Evolutionary conservation across 164 flowering plant genomes (phyloP).

Genomic region (Hamamelis virginiana): DNA sequence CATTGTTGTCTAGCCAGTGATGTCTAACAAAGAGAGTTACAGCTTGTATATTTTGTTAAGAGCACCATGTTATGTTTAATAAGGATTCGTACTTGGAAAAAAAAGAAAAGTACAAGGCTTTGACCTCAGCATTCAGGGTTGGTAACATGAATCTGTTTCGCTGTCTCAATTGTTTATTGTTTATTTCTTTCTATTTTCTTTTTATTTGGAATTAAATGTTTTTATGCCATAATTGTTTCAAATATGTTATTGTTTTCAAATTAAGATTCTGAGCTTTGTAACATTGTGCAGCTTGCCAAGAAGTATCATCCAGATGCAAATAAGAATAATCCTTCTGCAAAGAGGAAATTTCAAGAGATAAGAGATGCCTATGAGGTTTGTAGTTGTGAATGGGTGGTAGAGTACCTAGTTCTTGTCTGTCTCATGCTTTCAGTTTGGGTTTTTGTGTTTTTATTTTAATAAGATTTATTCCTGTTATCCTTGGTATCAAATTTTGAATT

Average conservation of each 20-base stretch:
- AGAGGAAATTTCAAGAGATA: conserved; percentile 92
- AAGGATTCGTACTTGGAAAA: too few relatives aligned
- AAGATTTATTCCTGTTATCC: neutral
- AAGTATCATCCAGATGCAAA: conserved; percentile 95
- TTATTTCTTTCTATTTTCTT: too few relatives aligned
- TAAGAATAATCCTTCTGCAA: conserved; percentile 74
- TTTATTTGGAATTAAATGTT: too few relatives aligned
- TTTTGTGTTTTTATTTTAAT: neutral
- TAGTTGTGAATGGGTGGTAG: conserved; percentile 4
- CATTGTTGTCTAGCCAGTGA: too few relatives aligned
- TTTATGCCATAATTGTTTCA: neutral
- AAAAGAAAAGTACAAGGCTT: too few relatives aligned
- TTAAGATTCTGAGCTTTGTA: neutral
- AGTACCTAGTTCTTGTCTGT: neutral
- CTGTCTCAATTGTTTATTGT: too few relatives aligned
- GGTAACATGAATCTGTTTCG: too few relatives aligned
- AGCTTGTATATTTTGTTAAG: too few relatives aligned
- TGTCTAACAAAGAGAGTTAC: too few relatives aligned
- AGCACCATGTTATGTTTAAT: too few relatives aligned
- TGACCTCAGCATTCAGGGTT: too few relatives aligned
- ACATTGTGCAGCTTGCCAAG: conserved; percentile 77
- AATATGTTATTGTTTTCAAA: conserved; percentile 2
- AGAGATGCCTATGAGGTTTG: conserved; percentile 94
- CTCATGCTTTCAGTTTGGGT: neutral
- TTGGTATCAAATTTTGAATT: neutral